Evolutionary conservation across 2,329 filamentous ascomycete genomes (phyloP).

Genomic region (Fusarium paranaense): DNA sequence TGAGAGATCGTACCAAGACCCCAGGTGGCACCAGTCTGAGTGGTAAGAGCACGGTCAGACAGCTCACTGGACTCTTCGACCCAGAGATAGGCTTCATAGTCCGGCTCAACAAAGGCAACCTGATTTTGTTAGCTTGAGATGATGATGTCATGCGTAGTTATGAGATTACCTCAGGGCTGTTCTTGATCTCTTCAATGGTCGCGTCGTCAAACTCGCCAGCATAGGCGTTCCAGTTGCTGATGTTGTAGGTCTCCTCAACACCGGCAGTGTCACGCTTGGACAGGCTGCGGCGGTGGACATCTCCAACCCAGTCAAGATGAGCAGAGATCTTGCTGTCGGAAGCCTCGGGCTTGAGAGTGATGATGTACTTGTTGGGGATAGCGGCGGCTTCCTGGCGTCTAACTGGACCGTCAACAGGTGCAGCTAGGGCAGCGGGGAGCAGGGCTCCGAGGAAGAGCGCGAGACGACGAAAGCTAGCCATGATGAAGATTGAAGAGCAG

Average conservation of each 20-base stretch:
- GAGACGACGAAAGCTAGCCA: constrained; percentile 47
- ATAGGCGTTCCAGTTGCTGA: constrained; percentile 53
- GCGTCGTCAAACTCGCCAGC: constrained; percentile 55
- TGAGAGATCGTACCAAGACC: constrained; percentile 44
- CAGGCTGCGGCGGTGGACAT: constrained; percentile 65
- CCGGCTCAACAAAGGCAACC: constrained; percentile 42
- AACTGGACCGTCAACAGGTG: constrained; percentile 32
- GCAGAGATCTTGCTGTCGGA: constrained; percentile 56
- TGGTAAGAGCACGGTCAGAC: constrained; percentile 39
- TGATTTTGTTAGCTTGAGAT: constrained; percentile 3
- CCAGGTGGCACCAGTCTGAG: constrained; percentile 39
- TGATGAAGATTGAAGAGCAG: constrained; percentile 24
- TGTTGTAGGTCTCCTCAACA: constrained; percentile 47
- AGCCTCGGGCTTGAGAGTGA: constrained; percentile 68
- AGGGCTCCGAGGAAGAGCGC: constrained; percentile 48
- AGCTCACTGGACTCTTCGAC: constrained; percentile 30
- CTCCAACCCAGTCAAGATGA: constrained; percentile 61
- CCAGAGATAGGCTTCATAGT: constrained; percentile 35
- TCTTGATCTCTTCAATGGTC: constrained; percentile 55
- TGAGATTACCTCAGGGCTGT: constrained; percentile 53
- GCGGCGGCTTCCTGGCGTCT: constrained; percentile 16
- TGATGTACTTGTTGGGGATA: constrained; percentile 61
- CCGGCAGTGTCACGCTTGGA: constrained; percentile 57
- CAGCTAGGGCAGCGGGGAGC: constrained; percentile 48
- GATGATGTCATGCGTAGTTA: background rate